A percentile compares a stretch with the other conserved stretches of the same genome.
These are phyloP conservation scores for Entrophospora sp. DNA, from an alignment of 192 early-diverging fungal genomes.

Conservation along the genomic window DNA sequence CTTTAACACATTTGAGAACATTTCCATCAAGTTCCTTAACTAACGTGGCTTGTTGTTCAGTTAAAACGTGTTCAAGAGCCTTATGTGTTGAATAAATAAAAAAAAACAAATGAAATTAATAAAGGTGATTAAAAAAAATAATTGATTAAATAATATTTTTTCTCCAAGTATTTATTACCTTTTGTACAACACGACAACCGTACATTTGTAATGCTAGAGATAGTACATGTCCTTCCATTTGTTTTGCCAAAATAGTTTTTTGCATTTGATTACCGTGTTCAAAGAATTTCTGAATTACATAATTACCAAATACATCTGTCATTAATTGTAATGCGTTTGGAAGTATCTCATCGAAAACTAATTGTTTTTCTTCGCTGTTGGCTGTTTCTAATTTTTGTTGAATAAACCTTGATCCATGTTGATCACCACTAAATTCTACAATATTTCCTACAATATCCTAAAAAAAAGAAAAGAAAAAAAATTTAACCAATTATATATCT, in stretches of 20 bases:
- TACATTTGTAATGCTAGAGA: constrained; percentile 97
- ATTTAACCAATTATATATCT: background rate
- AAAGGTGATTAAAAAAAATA: background rate
- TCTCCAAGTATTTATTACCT: constrained; percentile 34
- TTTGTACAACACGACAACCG: constrained; percentile 98
- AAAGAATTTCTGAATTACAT: constrained; percentile 99
- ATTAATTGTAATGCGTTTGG: constrained; percentile 87
- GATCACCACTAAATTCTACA: constrained; percentile 98
- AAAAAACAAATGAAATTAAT: background rate
- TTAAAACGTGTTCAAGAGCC: constrained; percentile 86
- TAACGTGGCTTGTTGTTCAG: constrained; percentile 84
- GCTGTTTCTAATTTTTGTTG: constrained; percentile 97
- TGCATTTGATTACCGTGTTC: constrained; percentile 94
- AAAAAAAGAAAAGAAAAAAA: background rate
- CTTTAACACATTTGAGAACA: constrained; percentile 97
- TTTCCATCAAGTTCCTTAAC: constrained; percentile 90
- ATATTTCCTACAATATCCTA: constrained; percentile 89
- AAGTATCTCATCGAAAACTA: constrained; percentile 94
- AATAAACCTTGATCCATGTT: constrained; percentile 97
- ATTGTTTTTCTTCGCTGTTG: constrained; percentile 86
- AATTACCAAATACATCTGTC: constrained; percentile 99
- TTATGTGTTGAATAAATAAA: constrained; percentile 15
- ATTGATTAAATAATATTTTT: background rate
- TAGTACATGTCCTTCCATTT: constrained; percentile 95
- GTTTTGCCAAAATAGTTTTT: constrained; percentile 83